phyloP scores from a whole-genome alignment of 306 rosid genomes.

The Cucumis hystrix region DNA sequence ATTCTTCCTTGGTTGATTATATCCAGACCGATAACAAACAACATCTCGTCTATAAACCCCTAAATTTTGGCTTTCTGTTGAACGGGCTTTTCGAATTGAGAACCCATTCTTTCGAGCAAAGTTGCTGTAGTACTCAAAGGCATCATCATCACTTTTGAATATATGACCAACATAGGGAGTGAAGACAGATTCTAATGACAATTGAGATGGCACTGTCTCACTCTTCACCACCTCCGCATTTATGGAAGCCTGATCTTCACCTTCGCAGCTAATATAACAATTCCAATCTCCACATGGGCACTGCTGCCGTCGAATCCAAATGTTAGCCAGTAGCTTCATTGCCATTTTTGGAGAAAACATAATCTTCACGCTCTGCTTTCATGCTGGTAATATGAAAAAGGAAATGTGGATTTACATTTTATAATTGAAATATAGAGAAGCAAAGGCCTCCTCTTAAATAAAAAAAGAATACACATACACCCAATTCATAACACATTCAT shows the following conservation, averaged over 20 bases:
- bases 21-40: constrained; percentile 62
- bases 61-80: constrained; percentile 56
- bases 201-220: constrained; percentile 19
- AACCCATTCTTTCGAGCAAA: constrained; percentile 60
- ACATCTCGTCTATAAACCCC: constrained; percentile 54
- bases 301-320: constrained; percentile 49
- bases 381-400: neutral
- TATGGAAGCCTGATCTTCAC: constrained; percentile 27
- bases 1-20: constrained; percentile 58
- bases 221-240: constrained; percentile 29
- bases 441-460: neutral
- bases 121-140: constrained; percentile 46
- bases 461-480: neutral
- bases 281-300: constrained; percentile 72
- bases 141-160: constrained; percentile 51
- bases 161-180: constrained; percentile 63
- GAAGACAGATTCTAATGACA: constrained; percentile 37
- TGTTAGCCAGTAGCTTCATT: constrained; percentile 38
- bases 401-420: neutral
- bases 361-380: neutral
- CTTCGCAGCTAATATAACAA: constrained; percentile 45
- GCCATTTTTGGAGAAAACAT: constrained; percentile 9
- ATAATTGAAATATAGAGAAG: neutral
- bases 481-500: neutral
- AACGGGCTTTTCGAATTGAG: constrained; percentile 57